A percentile compares a stretch with the other conserved stretches of the same genome.
Conservation (phyloP, 768 basidiomycete genomes). For the Boletus sp. region DNA sequence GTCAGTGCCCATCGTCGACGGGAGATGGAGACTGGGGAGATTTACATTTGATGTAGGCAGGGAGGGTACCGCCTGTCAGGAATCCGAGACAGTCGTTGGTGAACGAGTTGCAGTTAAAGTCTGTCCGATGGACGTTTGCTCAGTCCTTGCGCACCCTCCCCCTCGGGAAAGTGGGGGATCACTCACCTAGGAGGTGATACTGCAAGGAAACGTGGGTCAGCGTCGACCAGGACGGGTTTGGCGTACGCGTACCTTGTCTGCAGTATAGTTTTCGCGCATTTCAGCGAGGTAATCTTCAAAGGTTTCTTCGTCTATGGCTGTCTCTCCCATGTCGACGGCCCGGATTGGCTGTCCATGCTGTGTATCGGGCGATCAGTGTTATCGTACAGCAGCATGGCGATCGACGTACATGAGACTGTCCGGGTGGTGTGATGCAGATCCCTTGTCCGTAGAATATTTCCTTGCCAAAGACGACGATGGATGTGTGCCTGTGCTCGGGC, state of each 20-base stretch:
- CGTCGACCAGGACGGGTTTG: neutral
- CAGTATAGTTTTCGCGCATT: constrained; percentile 78
- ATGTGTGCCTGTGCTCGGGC: constrained; percentile 73
- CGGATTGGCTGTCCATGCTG: constrained; percentile 77
- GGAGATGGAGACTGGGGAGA: neutral
- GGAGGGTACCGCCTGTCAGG: constrained; percentile 80
- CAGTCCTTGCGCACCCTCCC: neutral
- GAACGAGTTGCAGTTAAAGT: constrained; percentile 96
- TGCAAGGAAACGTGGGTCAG: constrained; percentile 27
- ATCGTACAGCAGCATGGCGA: neutral
- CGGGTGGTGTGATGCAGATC: constrained; percentile 68
- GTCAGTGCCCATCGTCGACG: neutral
- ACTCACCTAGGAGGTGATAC: constrained; percentile 83
- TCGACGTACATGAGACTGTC: constrained; percentile 73
- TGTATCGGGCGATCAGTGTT: neutral
- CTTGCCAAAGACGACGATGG: constrained; percentile 80
- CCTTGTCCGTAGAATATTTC: constrained; percentile 93
- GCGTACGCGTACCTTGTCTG: constrained; percentile 67
- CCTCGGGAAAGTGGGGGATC: neutral
- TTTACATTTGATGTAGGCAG: constrained; percentile 75
- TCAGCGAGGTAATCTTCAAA: constrained; percentile 81
- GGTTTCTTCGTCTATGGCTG: constrained; percentile 77
- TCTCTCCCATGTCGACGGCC: constrained; percentile 73
- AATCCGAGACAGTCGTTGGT: constrained; percentile 88
- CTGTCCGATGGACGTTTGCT: constrained; percentile 34